Evolutionary conservation across 306 rosid genomes (phyloP).

Genomic region (Glycyrrhiza uralensis): DNA sequence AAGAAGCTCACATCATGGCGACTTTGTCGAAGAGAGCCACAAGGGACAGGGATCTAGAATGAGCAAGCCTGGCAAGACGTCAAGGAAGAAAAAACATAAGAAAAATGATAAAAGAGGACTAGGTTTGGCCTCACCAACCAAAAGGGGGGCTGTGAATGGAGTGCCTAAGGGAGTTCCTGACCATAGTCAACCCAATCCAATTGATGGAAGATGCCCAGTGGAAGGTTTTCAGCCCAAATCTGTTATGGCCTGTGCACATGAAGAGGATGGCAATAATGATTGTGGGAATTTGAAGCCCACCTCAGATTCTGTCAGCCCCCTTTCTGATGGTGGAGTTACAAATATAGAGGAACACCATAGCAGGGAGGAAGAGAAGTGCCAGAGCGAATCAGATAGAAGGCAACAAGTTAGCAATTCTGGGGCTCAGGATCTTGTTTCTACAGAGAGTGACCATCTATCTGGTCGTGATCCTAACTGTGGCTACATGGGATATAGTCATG

Average conservation of each 20-base stretch:
- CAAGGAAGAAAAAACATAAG: slow-evolving; percentile 28
- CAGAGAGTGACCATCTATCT: not conserved
- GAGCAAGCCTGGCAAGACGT: slow-evolving; percentile 24
- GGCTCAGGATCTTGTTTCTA: not conserved
- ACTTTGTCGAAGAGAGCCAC: slow-evolving; percentile 22
- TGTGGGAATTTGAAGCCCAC: slow-evolving; percentile 11
- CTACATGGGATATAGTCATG: not conserved
- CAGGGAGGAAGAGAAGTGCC: slow-evolving; percentile 24
- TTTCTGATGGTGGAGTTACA: slow-evolving; percentile 24
- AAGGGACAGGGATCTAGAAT: not conserved
- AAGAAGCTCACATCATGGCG: slow-evolving; percentile 4
- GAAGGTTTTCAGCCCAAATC: slow-evolving; percentile 20
- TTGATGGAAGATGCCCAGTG: slow-evolving; percentile 1
- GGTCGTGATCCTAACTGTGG: not conserved
- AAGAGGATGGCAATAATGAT: not conserved
- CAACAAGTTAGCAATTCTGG: slow-evolving; percentile 4
- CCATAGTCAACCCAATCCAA: slow-evolving; percentile 17
- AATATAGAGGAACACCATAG: not conserved
- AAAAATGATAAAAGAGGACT: slow-evolving; percentile 5
- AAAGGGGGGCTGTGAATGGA: slow-evolving; percentile 18
- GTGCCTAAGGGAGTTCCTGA: not conserved
- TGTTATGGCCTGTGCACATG: not conserved
- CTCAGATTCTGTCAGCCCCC: not conserved
- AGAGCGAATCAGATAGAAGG: slow-evolving; percentile 27
- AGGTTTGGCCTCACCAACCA: slow-evolving; percentile 28